Base-by-base conservation (phyloP, 257 asterid species). In the Euphrasia confusa region DNA sequence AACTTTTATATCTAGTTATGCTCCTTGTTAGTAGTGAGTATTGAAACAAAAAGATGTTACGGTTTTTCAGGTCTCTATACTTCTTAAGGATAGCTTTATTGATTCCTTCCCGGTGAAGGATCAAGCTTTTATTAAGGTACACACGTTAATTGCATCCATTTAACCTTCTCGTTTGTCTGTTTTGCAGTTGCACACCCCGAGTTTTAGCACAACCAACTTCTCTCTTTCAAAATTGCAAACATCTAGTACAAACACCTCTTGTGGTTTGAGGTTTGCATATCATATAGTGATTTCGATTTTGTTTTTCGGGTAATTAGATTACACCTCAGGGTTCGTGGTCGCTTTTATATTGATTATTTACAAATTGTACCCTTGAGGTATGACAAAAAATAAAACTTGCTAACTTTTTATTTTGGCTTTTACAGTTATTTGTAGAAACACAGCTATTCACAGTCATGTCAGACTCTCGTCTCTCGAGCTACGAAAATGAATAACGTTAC, bases 401-500 rank as follows among this genome's bases (percentile, higher is more conserved):
- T 35, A 6, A 37, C 42, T 7, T 9, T 7, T 11, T 17, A 12
- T 66, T 67, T 58, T 72, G 65, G 17, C 32, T 69, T 67, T 37
- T 81, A 81, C 96, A 90, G 97, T 67, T 82, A 33, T 79, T 90
- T 67, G 89, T 90, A 53, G 98, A 90, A 63, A 87, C 97, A 50
- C 98, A 90, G 60, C 66, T 83, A 61, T 90, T 90, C 72, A 68
- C 79, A 1, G 86, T 90, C 54, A 71, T 90, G 69, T 80, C 95
- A 3, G 98, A 90, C 68, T 78, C 74, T 59, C 88, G 82, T 53
- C 87, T 87, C 27, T 69, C 90, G 45, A 77, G 75, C 81, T 76
- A 47, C 13, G 95, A 90, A 81, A 74, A 80, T 2, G 91, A 76
- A 54, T 72, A 69, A 37, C 42, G 24, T 35, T 13, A 11, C 14